Evolutionary conservation across 2,329 filamentous ascomycete species (phyloP), one percentile per base, ranked within the genome.

Genomic region (Plenodomus biglobosus): DNA sequence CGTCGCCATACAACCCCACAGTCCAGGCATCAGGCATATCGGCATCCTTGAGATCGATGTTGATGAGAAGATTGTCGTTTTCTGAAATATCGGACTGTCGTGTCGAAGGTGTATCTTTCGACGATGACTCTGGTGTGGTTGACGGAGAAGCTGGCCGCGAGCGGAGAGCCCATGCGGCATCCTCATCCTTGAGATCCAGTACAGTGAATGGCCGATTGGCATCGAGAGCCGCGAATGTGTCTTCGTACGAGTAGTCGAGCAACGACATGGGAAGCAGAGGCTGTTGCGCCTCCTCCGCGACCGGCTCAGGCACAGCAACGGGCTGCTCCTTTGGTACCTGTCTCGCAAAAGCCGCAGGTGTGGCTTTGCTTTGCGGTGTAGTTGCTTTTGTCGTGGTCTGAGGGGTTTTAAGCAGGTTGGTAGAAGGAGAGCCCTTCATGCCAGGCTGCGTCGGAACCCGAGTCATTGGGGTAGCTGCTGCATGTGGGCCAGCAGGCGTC

Each of bases 61-160:
- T 71, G 58, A 76, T 73, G 24, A 66, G 56, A 8, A 76, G 55
- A 22, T 71, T 70, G 53, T 75, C 73, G 45, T 70, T 70, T 53
- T 75, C 70, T 17, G 66, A 72, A 18, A 77, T 72, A 44, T 78
- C 75, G 38, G 71, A 75, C 39, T 66, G 68, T 19, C 65, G 63
- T 20, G 70, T 73, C 4, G 64, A 68, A 2, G 67, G 64, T 16
- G 68, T 65, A 55, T 73, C 62, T 55, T 74, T 72, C 20, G 65
- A 58, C 1, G 67, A 66, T 11, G 69, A 70, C 22, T 70, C 68
- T 2, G 70, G 68, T 6, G 64, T 72, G 17, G 60, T 57, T 2
- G 60, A 59, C 3, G 68, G 68, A 4, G 68, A 71, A 21, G 50
- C 62, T 8, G 64, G 62, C 3, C 62, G 62, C 15, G 66, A 69